Evolutionary conservation across 768 basidiomycete genomes (phyloP).

Genomic region (Rhodosporidiobolus sp.): DNA sequence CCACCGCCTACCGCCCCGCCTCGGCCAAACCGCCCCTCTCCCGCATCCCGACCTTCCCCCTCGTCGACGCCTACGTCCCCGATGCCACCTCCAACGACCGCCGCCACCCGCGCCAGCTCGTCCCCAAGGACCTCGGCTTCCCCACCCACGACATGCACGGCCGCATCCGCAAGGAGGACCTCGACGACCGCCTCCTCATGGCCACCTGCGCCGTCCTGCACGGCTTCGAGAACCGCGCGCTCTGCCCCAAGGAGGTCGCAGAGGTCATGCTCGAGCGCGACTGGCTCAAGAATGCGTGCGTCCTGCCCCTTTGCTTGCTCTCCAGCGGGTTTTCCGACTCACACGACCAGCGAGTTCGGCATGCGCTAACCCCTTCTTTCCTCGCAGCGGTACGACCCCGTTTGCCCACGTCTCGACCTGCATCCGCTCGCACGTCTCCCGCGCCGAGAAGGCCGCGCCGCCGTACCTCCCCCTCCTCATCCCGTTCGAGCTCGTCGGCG

Average conservation of each 20-base stretch:
- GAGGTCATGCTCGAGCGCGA: conserved; percentile 40
- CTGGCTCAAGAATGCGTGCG: conserved; percentile 43
- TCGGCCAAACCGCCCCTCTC: conserved; percentile 8
- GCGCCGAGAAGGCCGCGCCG: conserved; percentile 21
- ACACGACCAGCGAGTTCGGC: background rate
- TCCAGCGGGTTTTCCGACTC: background rate
- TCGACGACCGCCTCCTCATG: conserved; percentile 40
- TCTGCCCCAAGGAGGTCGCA: conserved; percentile 45
- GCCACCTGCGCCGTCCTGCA: conserved; percentile 37
- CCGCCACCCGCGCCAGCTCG: conserved; percentile 32
- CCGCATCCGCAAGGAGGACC: conserved; percentile 32
- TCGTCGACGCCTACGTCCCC: conserved; percentile 36
- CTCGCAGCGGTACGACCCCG: conserved; percentile 40
- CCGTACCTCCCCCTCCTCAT: conserved; percentile 40
- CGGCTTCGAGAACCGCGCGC: conserved; percentile 39
- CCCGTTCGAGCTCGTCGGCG: conserved; percentile 42
- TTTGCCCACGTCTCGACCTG: conserved; percentile 44
- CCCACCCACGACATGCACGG: conserved; percentile 24
- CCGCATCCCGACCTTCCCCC: conserved; percentile 37
- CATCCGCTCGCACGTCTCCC: conserved; percentile 43
- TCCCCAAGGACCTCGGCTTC: conserved; percentile 35
- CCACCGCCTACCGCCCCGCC: conserved; percentile 2
- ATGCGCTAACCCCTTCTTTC: background rate
- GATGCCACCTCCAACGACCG: conserved; percentile 21
- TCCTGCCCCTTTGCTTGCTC: background rate